Percentiles rank a stretch among this genome's conserved stretches.
Conservation (phyloP, 768 basidiomycete species). For the Termitomyces sp. region DNA sequence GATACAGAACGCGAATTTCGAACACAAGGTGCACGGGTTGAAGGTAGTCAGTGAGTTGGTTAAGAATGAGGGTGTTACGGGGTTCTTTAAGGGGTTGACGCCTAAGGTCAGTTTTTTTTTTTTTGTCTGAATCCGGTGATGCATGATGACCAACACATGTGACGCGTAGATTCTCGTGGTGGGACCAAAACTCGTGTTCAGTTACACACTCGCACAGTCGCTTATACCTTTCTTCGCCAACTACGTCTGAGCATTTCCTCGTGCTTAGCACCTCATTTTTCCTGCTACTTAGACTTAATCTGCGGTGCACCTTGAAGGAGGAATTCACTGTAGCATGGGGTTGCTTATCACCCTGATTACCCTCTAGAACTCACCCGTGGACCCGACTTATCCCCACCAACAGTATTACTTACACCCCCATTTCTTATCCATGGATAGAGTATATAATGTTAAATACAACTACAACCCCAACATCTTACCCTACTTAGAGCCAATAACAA, state of each 20-base stretch:
- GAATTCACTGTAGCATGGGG: neutral
- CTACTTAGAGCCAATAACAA: neutral
- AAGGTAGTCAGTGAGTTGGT: constrained; percentile 84
- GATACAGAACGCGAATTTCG: constrained; percentile 98
- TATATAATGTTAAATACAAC: neutral
- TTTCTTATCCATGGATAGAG: constrained; percentile 1
- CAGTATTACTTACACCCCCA: neutral
- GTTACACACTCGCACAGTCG: constrained; percentile 94
- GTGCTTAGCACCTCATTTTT: neutral
- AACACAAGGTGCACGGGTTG: constrained; percentile 75
- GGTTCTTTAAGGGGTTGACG: constrained; percentile 96
- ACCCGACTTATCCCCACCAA: neutral
- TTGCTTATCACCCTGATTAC: neutral
- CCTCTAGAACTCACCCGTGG: neutral
- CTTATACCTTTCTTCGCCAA: constrained; percentile 90
- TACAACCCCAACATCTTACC: neutral
- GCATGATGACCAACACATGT: neutral
- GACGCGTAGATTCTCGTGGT: constrained; percentile 81
- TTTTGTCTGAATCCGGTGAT: neutral
- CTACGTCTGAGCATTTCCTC: constrained; percentile 57
- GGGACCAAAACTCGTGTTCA: constrained; percentile 97
- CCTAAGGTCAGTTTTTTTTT: constrained; percentile 67
- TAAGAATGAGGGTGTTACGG: constrained; percentile 77
- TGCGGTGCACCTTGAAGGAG: neutral
- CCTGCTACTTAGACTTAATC: neutral